These are phyloP conservation scores for Triangularia setosa DNA, from an alignment of 2,329 filamentous ascomycete genomes.

Conservation along the genomic window DNA sequence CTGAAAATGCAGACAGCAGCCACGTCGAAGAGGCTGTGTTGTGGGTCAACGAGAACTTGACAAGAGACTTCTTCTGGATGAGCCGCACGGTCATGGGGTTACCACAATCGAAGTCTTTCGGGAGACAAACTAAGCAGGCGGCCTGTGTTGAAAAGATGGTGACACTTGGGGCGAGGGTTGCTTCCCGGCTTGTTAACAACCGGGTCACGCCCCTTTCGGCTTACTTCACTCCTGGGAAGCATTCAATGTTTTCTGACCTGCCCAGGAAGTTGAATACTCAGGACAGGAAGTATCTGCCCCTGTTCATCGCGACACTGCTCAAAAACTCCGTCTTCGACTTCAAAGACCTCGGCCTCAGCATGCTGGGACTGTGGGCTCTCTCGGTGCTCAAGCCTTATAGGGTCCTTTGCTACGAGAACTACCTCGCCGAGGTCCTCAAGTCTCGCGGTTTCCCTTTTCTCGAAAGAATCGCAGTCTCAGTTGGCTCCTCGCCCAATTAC, in stretches of 20 bases:
- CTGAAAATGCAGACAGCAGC: constrained; percentile 27
- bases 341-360: constrained; percentile 41
- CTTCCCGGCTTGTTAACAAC: constrained; percentile 42
- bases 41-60: constrained; percentile 48
- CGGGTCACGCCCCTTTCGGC: constrained; percentile 42
- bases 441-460: constrained; percentile 42
- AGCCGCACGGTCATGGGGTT: constrained; percentile 23
- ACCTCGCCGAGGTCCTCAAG: constrained; percentile 45
- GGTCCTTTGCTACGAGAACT: constrained; percentile 46
- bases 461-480: constrained; percentile 35
- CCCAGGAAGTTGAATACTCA: constrained; percentile 38
- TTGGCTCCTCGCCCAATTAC: constrained; percentile 44
- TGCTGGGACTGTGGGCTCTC: constrained; percentile 51
- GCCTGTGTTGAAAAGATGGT: constrained; percentile 44
- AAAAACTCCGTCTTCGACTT: constrained; percentile 46
- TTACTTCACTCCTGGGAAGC: constrained; percentile 46
- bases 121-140: constrained; percentile 22
- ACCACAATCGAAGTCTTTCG: constrained; percentile 18
- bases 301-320: constrained; percentile 51
- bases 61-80: constrained; percentile 46
- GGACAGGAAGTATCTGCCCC: constrained; percentile 43
- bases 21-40: constrained; percentile 47
- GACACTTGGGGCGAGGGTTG: constrained; percentile 43
- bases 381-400: constrained; percentile 48
- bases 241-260: constrained; percentile 45